A percentile compares a stretch with the other conserved stretches of the same genome.
phyloP scores from a whole-genome alignment of 768 basidiomycete genomes.

The Tulasnella sp. region DNA sequence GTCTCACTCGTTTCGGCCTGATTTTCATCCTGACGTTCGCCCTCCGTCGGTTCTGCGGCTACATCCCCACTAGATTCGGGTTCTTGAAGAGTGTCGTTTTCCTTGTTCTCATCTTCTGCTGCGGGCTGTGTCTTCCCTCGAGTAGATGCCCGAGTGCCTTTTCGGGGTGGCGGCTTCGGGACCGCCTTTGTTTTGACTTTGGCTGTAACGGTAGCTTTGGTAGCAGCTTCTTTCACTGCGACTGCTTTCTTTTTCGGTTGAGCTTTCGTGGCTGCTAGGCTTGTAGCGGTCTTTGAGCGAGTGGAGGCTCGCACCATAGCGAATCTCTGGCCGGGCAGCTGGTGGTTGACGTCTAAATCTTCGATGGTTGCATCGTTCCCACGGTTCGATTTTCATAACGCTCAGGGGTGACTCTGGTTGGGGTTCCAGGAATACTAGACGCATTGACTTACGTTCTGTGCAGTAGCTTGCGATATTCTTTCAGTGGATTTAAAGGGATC shows the following conservation, averaged over 20 bases:
- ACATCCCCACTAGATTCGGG: neutral
- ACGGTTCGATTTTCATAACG: neutral
- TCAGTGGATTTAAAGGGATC: neutral
- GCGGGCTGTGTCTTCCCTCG: neutral
- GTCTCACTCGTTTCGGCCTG: neutral
- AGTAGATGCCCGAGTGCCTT: neutral
- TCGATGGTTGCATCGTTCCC: neutral
- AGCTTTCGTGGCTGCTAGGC: conserved; percentile 2
- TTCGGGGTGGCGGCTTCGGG: neutral
- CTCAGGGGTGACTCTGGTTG: neutral
- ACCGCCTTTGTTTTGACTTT: neutral
- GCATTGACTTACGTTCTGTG: neutral
- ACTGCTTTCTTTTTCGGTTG: neutral
- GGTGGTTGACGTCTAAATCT: conserved; percentile 3
- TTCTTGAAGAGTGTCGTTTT: neutral
- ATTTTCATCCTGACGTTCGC: neutral
- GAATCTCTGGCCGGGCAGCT: neutral
- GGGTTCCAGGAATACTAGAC: neutral
- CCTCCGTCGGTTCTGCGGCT: neutral
- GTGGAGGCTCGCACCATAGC: conserved; percentile 12
- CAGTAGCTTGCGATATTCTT: no score
- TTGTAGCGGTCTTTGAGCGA: conserved; percentile 8
- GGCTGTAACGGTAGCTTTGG: neutral
- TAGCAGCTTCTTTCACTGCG: neutral
- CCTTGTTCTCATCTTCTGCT: neutral